A percentile compares a stretch with the other conserved stretches of the same genome.
Conservation (phyloP, 441 rosid genomes). For the Croton laevigatus region DNA sequence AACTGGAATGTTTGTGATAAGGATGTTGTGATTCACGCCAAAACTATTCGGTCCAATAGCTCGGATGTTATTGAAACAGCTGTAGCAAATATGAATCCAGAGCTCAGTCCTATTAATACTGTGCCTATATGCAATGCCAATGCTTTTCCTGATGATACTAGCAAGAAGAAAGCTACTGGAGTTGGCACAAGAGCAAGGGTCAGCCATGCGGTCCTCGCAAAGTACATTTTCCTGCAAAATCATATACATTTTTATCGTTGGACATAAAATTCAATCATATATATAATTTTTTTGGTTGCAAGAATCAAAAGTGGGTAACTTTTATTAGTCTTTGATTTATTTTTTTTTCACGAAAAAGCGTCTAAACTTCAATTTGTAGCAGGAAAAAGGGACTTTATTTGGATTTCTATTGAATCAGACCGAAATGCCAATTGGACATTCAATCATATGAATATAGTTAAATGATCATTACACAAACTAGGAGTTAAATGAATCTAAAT, state of each 20-base stretch:
- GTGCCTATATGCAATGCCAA: slow-evolving; percentile 61
- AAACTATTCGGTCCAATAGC: slow-evolving; percentile 83
- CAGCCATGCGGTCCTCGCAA: slow-evolving; percentile 94
- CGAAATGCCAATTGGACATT: too few relatives aligned
- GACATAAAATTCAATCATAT: neutral
- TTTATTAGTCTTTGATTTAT: too few relatives aligned
- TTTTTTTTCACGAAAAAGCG: too few relatives aligned
- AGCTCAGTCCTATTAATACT: slow-evolving; percentile 73
- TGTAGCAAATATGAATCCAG: slow-evolving; percentile 93
- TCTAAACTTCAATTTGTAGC: too few relatives aligned
- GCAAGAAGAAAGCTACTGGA: slow-evolving; percentile 74
- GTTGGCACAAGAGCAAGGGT: slow-evolving; percentile 79
- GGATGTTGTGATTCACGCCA: slow-evolving; percentile 89
- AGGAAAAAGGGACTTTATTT: too few relatives aligned
- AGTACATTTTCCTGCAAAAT: slow-evolving; percentile 64
- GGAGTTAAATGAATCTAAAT: too few relatives aligned
- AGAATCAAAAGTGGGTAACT: too few relatives aligned
- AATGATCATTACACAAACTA: too few relatives aligned
- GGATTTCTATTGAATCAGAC: too few relatives aligned
- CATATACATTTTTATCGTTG: neutral
- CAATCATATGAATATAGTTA: too few relatives aligned
- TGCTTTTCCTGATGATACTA: slow-evolving; percentile 46
- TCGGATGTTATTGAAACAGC: slow-evolving; percentile 93
- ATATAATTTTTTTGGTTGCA: too few relatives aligned
- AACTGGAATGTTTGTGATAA: slow-evolving; percentile 85